Percentiles rank a stretch among this genome's conserved stretches.
phyloP scores from a whole-genome alignment of 345 rosid species.

The Aurinia saxatilis region DNA sequence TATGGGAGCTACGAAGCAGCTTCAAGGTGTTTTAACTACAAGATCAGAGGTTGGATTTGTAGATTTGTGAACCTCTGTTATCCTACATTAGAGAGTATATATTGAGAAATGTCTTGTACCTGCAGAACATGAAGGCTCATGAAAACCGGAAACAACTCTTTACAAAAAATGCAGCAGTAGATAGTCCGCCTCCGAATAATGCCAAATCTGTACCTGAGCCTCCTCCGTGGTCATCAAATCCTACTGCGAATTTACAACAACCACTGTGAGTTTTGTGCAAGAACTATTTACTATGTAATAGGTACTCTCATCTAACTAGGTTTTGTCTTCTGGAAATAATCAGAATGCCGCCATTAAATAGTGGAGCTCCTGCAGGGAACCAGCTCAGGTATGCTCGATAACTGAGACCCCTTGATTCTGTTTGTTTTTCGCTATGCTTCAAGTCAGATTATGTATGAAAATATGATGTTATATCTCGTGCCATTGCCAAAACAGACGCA shows the following conservation, averaged over 20 bases:
- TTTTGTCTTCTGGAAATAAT: not conserved
- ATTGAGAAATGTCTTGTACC: not conserved
- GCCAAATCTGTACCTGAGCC: slow-evolving; percentile 53
- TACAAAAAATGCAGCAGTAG: slow-evolving; percentile 47
- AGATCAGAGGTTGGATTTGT: slow-evolving; percentile 67
- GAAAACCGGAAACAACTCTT: slow-evolving; percentile 76
- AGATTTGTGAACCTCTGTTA: not conserved
- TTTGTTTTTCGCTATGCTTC: not conserved
- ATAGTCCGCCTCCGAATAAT: slow-evolving; percentile 42
- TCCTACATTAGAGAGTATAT: not conserved
- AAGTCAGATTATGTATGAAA: not conserved
- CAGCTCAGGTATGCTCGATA: slow-evolving; percentile 66
- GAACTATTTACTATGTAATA: not conserved
- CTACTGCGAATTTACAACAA: slow-evolving; percentile 33
- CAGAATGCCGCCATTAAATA: slow-evolving; percentile 42
- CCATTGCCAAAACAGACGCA: slow-evolving; percentile 49
- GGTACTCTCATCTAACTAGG: slow-evolving; percentile 17
- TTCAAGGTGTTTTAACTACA: slow-evolving; percentile 69
- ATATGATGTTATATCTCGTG: not conserved
- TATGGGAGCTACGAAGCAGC: slow-evolving; percentile 73
- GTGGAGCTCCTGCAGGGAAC: slow-evolving; percentile 57
- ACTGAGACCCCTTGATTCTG: not conserved
- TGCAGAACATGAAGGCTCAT: slow-evolving; percentile 88
- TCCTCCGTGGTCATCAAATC: slow-evolving; percentile 78
- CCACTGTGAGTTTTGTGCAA: slow-evolving; percentile 40